Conservation (phyloP, 2,329 filamentous ascomycete species). For the Beauveria sp. region DNA sequence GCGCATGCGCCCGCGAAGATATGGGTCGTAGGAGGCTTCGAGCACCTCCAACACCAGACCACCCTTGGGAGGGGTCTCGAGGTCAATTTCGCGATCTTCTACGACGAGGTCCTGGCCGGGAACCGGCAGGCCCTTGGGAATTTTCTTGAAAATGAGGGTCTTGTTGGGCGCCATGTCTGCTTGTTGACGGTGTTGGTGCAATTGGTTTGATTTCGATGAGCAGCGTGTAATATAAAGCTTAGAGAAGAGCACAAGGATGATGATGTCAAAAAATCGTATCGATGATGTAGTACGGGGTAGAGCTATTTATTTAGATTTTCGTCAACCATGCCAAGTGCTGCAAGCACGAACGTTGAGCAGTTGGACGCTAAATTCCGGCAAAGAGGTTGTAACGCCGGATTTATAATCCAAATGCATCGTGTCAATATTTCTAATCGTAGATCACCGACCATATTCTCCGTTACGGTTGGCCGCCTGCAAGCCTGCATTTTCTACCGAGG, state of each 20-base stretch:
- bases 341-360: not conserved
- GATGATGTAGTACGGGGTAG: not conserved
- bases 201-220: too few species aligned
- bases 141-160: conserved; percentile 63
- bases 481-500: not conserved
- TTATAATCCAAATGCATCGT: not conserved
- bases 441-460: not conserved
- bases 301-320: not conserved
- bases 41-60: conserved; percentile 65
- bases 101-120: conserved; percentile 62
- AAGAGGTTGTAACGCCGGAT: not conserved
- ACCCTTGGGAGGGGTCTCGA: conserved; percentile 48
- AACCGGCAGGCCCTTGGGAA: conserved; percentile 60
- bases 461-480: too few species aligned
- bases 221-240: not conserved
- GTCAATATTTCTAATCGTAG: not conserved
- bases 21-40: conserved; percentile 75
- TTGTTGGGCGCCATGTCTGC: conserved; percentile 51
- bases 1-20: conserved; percentile 76
- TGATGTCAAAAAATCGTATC: not conserved
- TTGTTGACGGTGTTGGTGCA: not conserved
- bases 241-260: not conserved
- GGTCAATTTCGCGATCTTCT: conserved; percentile 61
- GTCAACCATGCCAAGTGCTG: not conserved
- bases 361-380: not conserved